Evolutionary conservation across 495 filamentous ascomycete genomes (phyloP).

Genomic region (Penicillium arizonense): DNA sequence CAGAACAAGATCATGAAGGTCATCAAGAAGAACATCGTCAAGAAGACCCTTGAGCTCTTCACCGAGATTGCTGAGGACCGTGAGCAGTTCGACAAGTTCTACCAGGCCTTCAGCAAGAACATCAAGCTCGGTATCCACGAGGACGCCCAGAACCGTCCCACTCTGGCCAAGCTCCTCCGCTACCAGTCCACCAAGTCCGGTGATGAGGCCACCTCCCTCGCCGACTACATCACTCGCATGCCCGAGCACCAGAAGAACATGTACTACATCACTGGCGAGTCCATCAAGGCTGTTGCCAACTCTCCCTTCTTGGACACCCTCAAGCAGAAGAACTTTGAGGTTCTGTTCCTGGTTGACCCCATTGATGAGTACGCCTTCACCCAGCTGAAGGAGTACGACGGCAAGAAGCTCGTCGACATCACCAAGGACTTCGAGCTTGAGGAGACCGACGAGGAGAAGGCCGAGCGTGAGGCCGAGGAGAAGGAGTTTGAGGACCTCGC

Average conservation of each 20-base stretch:
- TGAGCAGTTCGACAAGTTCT: constrained; percentile 99
- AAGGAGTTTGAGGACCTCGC: constrained; percentile 93
- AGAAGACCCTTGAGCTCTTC: constrained; percentile 99
- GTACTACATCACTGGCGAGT: constrained; percentile 99
- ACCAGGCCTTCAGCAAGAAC: constrained; percentile 99
- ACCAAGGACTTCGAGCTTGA: constrained; percentile 99
- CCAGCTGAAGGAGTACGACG: constrained; percentile 99
- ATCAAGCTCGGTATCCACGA: constrained; percentile 99
- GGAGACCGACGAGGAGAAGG: constrained; percentile 99
- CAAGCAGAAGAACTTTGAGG: constrained; percentile 99
- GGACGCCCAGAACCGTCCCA: constrained; percentile 93
- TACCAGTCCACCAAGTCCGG: constrained; percentile 99
- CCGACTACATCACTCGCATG: constrained; percentile 98
- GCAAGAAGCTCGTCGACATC: constrained; percentile 99
- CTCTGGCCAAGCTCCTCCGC: constrained; percentile 96
- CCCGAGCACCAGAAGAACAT: constrained; percentile 99
- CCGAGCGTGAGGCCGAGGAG: constrained; percentile 89
- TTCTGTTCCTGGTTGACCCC: constrained; percentile 98
- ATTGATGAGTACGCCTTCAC: constrained; percentile 99
- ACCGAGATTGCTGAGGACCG: constrained; percentile 97
- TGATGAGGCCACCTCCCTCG: constrained; percentile 89
- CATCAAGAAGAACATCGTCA: constrained; percentile 99
- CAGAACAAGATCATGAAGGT: constrained; percentile 99
- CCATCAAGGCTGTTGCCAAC: constrained; percentile 94
- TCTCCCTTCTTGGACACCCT: constrained; percentile 98